Evolutionary conservation across 306 rosid genomes (phyloP), one percentile per base, ranked within the genome.

Genomic region (Acacia confusa): DNA sequence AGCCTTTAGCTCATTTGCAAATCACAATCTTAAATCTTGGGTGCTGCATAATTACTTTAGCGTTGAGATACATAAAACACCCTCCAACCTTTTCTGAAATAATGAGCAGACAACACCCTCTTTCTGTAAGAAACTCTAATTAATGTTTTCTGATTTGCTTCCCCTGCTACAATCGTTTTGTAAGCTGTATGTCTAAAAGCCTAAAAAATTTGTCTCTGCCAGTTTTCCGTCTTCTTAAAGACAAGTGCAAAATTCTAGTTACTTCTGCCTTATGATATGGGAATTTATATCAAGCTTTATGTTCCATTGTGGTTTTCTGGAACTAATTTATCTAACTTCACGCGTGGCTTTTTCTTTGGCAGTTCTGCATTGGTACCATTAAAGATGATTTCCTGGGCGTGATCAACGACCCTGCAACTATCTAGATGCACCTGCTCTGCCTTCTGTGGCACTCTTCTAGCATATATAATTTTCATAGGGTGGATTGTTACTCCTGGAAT

Each of bases 371-470:
- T 79, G 98, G 98, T 74, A 95, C 98, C 71, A 95, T 95, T 74
- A 95, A 93, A 74, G 99, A 95, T 84, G 99, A 95, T 84, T 95
- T 95, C 89, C 87, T 95, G 90, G 99, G 99, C 61, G 99, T 95
- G 77, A 95, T 95, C 86, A 93, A 95, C 60, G 99, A 95, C 64
- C 98, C 97, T 58, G 58, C 94, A 2, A 82, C 92, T 19, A 83
- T 85, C 38, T 92, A 89, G 81, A 63, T 25, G 20, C 84, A 15
- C 76, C 57, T 73, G 43, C 20, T 9, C 15, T 50, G 71, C 53
- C 15, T 0, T 1, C 52, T 38, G 38, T 40, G 4, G 28, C 27
- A 40, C 36, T 19, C 73, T 60, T 75, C 2, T 15, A 19, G 25
- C 47, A 7, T 73, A 47, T 58, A 25, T 72, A 34, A 34, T 74